Evolutionary conservation across 2,329 filamentous ascomycete species (phyloP), one percentile per base, ranked within the genome.

Genomic region (Penicillium aurantiogriseum): DNA sequence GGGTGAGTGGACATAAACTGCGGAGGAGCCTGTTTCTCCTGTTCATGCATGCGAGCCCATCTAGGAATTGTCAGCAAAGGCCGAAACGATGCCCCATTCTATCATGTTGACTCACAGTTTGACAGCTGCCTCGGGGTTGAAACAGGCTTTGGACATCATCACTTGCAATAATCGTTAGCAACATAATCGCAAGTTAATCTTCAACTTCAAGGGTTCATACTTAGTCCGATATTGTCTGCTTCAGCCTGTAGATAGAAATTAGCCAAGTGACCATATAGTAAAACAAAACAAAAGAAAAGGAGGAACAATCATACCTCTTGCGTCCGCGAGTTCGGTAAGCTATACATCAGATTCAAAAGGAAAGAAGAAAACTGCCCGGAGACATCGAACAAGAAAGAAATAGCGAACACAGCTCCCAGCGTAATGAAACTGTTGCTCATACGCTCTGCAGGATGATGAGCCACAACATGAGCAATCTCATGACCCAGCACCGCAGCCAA

Each of bases 381-480:
- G 15, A 76, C 64, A 61, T 79, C 77, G 35, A 80, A 74, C 10
- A 78, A 46, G 17, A 71, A 38, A 2, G 70, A 67, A 6, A 69
- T 54, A 1, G 68, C 56, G 13, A 72, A 60, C 0, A 71, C 61
- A 10, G 69, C 58, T 5, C 70, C 69, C 3, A 74, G 57, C 2
- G 69, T 68, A n/a, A 76, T 43, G 35, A 76, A 64, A 43, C 67
- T 72, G 15, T 70, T 72, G 45, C 80, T 84, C 74, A 86, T 77
- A 8, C 81, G 75, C 69, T 88, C 85, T 0, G 79, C 81, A 1
- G 74, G 70, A 63, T 85, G 83, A 54, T 81, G 80, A 2, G 82
- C 82, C 2, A 85, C 78, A n/a, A 85, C 84, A 68, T 88, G 85
- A 3, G 83, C 83, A 64, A 88, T 87, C 66, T 88, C 85, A 67